Evolutionary conservation across 495 filamentous ascomycete genomes (phyloP).

Genomic region (Xeromyces bisporus): DNA sequence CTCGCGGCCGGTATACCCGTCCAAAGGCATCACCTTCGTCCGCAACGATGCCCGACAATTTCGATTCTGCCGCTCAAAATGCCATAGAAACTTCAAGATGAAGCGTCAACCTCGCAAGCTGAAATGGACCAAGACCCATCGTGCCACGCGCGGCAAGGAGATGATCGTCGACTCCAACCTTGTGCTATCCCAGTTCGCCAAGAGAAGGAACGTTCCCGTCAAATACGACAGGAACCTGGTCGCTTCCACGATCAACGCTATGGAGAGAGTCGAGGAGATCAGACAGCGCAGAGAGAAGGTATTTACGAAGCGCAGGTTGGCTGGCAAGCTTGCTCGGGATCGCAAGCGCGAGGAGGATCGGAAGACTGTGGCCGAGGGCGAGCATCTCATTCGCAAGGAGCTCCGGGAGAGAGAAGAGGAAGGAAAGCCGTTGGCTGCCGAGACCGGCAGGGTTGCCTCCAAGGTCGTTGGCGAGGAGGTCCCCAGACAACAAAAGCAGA

Average conservation of each 20-base stretch:
- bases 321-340: constrained; percentile 69
- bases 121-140: constrained; percentile 67
- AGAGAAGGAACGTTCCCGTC: constrained; percentile 82
- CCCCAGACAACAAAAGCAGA: constrained; percentile 34
- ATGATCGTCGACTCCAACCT: constrained; percentile 92
- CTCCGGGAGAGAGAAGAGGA: constrained; percentile 29
- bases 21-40: constrained; percentile 77
- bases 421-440: constrained; percentile 22
- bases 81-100: constrained; percentile 98
- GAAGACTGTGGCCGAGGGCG: constrained; percentile 79
- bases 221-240: constrained; percentile 89
- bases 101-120: constrained; percentile 76
- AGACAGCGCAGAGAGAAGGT: constrained; percentile 62
- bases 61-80: constrained; percentile 55
- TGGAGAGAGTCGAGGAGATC: constrained; percentile 84
- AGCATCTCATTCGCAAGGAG: constrained; percentile 52
- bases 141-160: constrained; percentile 68
- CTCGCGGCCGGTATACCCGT: constrained; percentile 65
- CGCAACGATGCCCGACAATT: constrained; percentile 64
- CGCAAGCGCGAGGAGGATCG: constrained; percentile 48
- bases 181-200: constrained; percentile 75
- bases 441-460: constrained; percentile 18
- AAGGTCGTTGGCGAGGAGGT: constrained; percentile 37
- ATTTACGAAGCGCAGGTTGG: constrained; percentile 86
- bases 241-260: constrained; percentile 71